Evolutionary conservation across 73 alveolate species (phyloP), one percentile per base, ranked within the genome.

Genomic region (Paramecium primaurelia): DNA sequence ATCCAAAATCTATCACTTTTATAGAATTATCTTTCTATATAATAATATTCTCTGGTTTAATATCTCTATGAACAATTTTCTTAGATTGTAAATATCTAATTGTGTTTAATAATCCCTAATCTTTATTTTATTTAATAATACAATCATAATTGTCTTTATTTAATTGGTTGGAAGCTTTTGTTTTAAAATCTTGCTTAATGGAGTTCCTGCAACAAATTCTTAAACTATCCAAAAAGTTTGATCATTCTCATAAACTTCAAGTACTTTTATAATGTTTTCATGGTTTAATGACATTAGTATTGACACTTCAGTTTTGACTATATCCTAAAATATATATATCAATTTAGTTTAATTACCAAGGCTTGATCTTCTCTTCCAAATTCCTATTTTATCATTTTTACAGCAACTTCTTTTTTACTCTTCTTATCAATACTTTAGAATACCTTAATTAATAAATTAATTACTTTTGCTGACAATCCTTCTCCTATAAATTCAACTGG

Each of bases 401-500:
- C 49, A 12, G 89, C 89, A 0, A 40, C 40, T 7, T 32, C 71
- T 14, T 42, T 22, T 18, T 44, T 44, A 10, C 45, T 44, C 30
- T 34, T 20, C 73, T 40, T 44, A 6, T 77, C 44, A 16, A 38
- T 40, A 42, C 89, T 38, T 77, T 40, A 32, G 20, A 77, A 40
- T 38, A 77, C 40, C 64, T 77, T 8, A 12, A 30, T 9, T 71
- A 8, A 59, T 14, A 8, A 22, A n/a, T 77, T 1, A 38, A 4
- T 22, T 77, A 77, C 89, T 77, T 77, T 40, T 1, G 89, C 89
- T 42, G 89, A 77, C 14, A 77, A 44, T 14, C 89, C 89, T 77
- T 77, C 89, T 22, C 89, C 89, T 20, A 77, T 77, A 8, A 77
- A 44, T 44, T 77, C 38, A 14, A 77, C 6, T 36, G 89, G 89